These are phyloP conservation scores for Fusarium sp. DNA, from an alignment of 2,329 filamentous ascomycete genomes.

Conservation along the genomic window DNA sequence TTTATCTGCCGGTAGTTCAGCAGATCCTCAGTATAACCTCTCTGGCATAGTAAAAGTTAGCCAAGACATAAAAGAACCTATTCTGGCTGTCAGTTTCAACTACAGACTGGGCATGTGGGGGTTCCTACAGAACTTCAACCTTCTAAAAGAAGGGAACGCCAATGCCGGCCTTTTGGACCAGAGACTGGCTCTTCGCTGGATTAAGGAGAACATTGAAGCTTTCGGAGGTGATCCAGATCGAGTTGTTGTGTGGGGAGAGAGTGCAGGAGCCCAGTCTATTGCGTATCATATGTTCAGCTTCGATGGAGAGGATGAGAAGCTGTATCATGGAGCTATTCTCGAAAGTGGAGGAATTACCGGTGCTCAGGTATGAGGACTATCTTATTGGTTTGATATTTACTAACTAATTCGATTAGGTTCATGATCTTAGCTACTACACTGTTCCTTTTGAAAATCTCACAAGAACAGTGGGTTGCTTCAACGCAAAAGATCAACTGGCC, in stretches of 20 bases:
- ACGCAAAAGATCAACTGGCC: conserved; percentile 49
- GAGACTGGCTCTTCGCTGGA: conserved; percentile 60
- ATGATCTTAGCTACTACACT: conserved; percentile 45
- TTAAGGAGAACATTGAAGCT: conserved; percentile 63
- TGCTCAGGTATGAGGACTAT: conserved; percentile 23
- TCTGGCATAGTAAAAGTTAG: conserved; percentile 60
- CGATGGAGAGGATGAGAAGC: conserved; percentile 64
- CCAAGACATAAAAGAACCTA: conserved; percentile 62
- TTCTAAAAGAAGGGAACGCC: conserved; percentile 56
- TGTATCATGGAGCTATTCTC: conserved; percentile 66
- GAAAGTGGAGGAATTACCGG: conserved; percentile 58
- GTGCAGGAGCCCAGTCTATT: conserved; percentile 55
- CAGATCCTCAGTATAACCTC: conserved; percentile 58
- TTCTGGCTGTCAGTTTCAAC: conserved; percentile 66
- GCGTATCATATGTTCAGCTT: conserved; percentile 65
- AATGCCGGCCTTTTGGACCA: conserved; percentile 64
- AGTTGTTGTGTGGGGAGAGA: conserved; percentile 63
- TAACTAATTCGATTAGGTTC: conserved; percentile 17
- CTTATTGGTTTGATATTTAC: background rate
- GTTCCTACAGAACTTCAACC: conserved; percentile 60
- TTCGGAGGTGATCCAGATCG: conserved; percentile 61
- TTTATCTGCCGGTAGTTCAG: conserved; percentile 60
- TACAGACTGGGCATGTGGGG: conserved; percentile 66
- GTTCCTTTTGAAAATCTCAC: conserved; percentile 45
- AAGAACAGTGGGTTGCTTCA: conserved; percentile 48